phyloP scores from a whole-genome alignment of 768 basidiomycete species.

The Amanita pseudoporphyria region DNA sequence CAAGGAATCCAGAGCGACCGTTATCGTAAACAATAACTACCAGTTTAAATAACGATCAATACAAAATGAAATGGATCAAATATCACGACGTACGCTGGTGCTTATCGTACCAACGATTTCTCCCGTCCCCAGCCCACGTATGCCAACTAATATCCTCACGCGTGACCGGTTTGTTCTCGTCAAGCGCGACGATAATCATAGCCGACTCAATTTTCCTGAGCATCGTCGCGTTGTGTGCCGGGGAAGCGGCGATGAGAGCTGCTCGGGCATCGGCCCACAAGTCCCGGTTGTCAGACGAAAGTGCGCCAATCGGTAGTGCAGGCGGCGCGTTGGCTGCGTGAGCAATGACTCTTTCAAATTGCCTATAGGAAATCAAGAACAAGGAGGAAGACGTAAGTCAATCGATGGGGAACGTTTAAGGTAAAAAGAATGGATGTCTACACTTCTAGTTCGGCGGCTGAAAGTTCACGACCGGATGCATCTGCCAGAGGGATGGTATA shows the following conservation, averaged over 20 bases:
- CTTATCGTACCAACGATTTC: conserved; percentile 94
- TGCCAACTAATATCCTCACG: conserved; percentile 75
- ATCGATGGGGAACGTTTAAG: not conserved
- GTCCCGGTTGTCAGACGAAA: conserved; percentile 87
- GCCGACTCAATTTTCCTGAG: conserved; percentile 83
- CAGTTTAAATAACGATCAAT: not conserved
- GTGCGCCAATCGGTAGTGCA: conserved; percentile 56
- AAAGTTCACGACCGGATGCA: conserved; percentile 57
- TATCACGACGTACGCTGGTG: conserved; percentile 65
- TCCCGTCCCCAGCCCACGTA: conserved; percentile 84
- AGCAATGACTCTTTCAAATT: conserved; percentile 61
- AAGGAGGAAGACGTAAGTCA: not conserved
- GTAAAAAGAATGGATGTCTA: conserved; percentile 19
- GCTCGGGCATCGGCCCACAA: conserved; percentile 71
- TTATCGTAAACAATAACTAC: conserved; percentile 91
- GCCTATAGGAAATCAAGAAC: conserved; percentile 24
- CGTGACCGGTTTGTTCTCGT: conserved; percentile 73
- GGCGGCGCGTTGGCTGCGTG: conserved; percentile 39
- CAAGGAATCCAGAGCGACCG: conserved; percentile 89
- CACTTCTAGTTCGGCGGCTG: conserved; percentile 75
- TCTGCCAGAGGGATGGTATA: conserved; percentile 71
- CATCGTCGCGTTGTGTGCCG: conserved; percentile 45
- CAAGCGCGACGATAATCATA: conserved; percentile 80
- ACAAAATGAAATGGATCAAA: not conserved
- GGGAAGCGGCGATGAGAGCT: conserved; percentile 52